Conservation (phyloP, 257 asterid species). For the Lycium barbarum region DNA sequence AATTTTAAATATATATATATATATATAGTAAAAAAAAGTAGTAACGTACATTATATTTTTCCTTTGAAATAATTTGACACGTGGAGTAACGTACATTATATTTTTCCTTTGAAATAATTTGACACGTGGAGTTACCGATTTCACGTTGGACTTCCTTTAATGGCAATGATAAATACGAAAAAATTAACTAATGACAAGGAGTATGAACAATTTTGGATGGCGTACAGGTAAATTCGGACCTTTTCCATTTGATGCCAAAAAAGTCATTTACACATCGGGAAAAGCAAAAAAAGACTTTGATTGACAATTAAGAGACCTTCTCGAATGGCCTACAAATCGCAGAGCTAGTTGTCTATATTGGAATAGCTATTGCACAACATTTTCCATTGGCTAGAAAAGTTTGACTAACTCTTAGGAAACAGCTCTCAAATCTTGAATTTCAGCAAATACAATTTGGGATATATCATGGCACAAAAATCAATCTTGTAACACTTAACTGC, state of each 20-base stretch:
- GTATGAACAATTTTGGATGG: background rate
- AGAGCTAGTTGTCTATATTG: background rate
- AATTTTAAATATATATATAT: too few species aligned
- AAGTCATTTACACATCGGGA: background rate
- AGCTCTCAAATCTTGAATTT: background rate
- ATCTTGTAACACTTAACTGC: background rate
- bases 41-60: too few species aligned
- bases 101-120: too few species aligned
- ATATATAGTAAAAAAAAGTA: background rate
- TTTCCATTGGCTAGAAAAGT: background rate
- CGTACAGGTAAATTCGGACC: too few species aligned
- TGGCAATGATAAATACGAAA: background rate
- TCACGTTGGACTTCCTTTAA: too few species aligned
- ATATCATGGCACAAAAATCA: background rate
- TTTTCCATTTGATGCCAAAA: background rate
- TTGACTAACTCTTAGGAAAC: background rate
- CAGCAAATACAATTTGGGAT: constrained; percentile 6
- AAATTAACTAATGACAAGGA: background rate
- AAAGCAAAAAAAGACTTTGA: background rate
- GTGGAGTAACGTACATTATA: background rate
- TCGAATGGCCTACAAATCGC: background rate
- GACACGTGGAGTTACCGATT: background rate
- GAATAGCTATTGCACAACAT: background rate
- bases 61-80: too few species aligned
- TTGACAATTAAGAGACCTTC: background rate